A percentile compares a stretch with the other conserved stretches of the same genome.
Conservation (phyloP, 345 rosid genomes). For the Ailanthus altissimus region DNA sequence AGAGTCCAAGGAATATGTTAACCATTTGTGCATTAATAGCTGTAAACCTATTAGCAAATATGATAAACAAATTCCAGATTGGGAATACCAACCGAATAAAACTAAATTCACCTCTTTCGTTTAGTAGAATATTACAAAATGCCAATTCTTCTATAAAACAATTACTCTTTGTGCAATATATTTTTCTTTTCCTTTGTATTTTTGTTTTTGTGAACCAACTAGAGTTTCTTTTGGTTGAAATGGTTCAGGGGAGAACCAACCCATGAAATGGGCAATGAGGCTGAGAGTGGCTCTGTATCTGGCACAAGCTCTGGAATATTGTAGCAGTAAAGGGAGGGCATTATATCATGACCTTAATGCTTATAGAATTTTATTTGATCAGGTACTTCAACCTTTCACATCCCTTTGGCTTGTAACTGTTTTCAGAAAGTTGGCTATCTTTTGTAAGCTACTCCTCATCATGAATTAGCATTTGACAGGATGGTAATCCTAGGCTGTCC, state of each 20-base stretch:
- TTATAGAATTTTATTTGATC: constrained; percentile 76
- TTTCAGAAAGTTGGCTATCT: constrained; percentile 6
- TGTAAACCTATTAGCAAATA: not conserved
- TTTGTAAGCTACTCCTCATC: constrained; percentile 8
- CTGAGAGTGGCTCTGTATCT: constrained; percentile 80
- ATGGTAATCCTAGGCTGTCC: constrained; percentile 78
- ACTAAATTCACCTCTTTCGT: not conserved
- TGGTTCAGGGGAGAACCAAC: constrained; percentile 78
- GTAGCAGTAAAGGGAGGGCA: constrained; percentile 74
- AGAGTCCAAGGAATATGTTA: not conserved
- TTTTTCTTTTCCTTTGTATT: not conserved
- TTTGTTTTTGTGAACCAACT: not conserved
- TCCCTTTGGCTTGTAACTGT: not conserved
- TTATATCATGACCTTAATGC: constrained; percentile 88
- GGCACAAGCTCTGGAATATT: constrained; percentile 82
- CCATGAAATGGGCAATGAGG: constrained; percentile 93
- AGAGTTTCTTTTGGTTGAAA: constrained; percentile 14
- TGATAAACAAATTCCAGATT: not conserved
- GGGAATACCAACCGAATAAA: not conserved
- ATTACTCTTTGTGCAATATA: not conserved
- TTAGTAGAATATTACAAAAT: not conserved
- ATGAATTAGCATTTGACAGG: constrained; percentile 43
- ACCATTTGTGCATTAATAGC: not conserved
- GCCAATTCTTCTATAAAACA: not conserved
- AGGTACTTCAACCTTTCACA: constrained; percentile 37